Base-by-base conservation (phyloP, 1,139 yeast genomes). In the Suhomyces anneliseae region DNA sequence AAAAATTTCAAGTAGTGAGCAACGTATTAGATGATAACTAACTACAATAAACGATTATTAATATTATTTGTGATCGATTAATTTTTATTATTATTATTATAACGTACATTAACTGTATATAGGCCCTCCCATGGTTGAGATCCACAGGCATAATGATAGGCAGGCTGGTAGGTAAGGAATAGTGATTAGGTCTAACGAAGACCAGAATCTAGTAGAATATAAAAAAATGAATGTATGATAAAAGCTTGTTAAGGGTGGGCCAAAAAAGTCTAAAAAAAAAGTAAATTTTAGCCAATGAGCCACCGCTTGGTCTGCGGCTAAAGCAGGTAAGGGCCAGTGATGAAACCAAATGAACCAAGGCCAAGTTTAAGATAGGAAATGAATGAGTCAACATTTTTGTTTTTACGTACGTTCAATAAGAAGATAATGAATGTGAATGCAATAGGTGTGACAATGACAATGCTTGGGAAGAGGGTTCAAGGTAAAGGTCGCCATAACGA, bases 1-100 rank as follows among this genome's bases (percentile, higher is more conserved):
- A 40, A 34, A 40, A 38, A 46, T 52, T 56, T 51, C 48, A 8
- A 38, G 26, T 12, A 29, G 32, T 29, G 7, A 29, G 32, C 32
- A 29, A 29, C 11, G 9, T 4, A 29, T 11, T 6, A 29, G 32
- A 29, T 10, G 32, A 29, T 29, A 29, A 29, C 32, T 29, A 19
- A 19, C 24, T 19, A 19, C 24, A 19, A 19, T 4, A 19, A 19
- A 5, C 32, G 7, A 11, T 9, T 29, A 9, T 2, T 29, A 29
- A 6, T 29, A 29, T 29, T 29, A 11, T 29, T 9, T 14, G 15
- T 14, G 15, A 14, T 14, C 15, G 15, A 14, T 14, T 14, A 14
- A 14, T 14, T 14, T 14, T 8, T 29, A 29, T 29, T 29, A 29
- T 29, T 29, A 11, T 29, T 9, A 11, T 29, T 29, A 29, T 3